Base-by-base conservation (phyloP, 768 basidiomycete genomes). In the Rhodotorula sphaerocarpa region DNA sequence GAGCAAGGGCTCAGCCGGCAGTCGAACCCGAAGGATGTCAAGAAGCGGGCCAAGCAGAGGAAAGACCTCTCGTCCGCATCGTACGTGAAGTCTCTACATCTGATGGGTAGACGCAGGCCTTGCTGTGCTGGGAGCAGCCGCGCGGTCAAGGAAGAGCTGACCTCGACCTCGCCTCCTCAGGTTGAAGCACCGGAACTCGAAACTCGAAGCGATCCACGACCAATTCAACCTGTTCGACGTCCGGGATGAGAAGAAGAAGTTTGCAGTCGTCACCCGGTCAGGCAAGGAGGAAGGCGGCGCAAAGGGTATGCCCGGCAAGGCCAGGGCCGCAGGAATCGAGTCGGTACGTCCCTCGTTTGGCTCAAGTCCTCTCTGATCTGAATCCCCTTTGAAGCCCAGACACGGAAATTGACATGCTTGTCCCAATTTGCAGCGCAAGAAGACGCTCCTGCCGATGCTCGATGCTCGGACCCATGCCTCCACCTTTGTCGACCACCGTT, bases 181-280 rank as follows among this genome's bases (percentile, higher is more conserved):
- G 10, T 39, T 39, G 36, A 5, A 25, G 3, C 63, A 65, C 55
- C 60, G 68, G 34, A 54, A 43, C 23, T 83, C 84, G 10, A 88
- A 83, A 71, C 81, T 96, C 45, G 82, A 83, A 55, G 86, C 86
- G 73, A 92, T 97, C 64, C 84, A 89, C 67, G 82, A 83, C 70
- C 83, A 82, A 70, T 79, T 96, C 72, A 97, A 95, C 77, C 88
- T 90, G 25, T 99, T 99, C 75, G 93, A 99, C 75, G 81, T 85
- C 71, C 88, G 90, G 70, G 87, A 91, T 73, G 92, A 87, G 12
- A 89, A 87, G 75, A 80, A 89, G 45, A 92, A 90, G 78, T 88
- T 92, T 74, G 87, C 91, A 76, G 88, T 95, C 25, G 90, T 88
- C 7, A 91, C 92, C 5, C 77, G 90, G 48, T 88, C 84, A 70